Base-by-base conservation (phyloP, 1,284 basidiomycete species). In the Ceraceosorus guamensis region DNA sequence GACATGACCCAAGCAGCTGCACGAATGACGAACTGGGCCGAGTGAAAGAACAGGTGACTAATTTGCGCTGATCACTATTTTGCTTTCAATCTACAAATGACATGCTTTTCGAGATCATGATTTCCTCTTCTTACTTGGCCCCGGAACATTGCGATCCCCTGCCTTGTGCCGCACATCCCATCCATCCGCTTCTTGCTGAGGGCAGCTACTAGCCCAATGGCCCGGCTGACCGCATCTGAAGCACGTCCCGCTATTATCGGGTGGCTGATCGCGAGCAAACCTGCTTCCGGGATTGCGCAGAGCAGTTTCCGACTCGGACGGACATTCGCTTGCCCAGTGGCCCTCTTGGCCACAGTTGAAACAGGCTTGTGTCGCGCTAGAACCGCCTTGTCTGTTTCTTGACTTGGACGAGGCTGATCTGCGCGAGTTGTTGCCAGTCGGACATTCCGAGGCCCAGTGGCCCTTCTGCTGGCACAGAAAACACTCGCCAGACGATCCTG, bases 171-270 rank as follows among this genome's bases (percentile, higher is more conserved):
- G 24, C 24, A 24, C 24, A 24, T 24, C 24, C 24, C 24, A 24
- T 24, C 2, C 24, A 3, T 1, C 24, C 3, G 24, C 24, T 24
- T 44, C 50, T 52, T 16, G 41, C n/a, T 13, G 30, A 14, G 56
- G 30, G 50, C 64, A 66, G 13, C 48, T 44, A 34, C 18, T 73
- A 10, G 77, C 68, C 79, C 79, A 80, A 60, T 80, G 78, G 16
- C 79, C 79, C 4, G 59, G 50, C 56, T 75, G 62, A 31, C 73
- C 70, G 60, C 79, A 80, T 56, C 78, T 68, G 63, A 59, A 71
- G 60, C 64, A 75, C 64, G 50, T 61, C 60, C 30, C 44, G 58
- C 62, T 53, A 60, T 64, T 33, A n/a, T n/a, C 14, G 18, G 50
- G n/a, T 14, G 50, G 16, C 37, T 5, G 16, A 16, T 5, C 13